phyloP scores from a whole-genome alignment of 2,329 filamentous ascomycete genomes.

The Penicillium sp. region DNA sequence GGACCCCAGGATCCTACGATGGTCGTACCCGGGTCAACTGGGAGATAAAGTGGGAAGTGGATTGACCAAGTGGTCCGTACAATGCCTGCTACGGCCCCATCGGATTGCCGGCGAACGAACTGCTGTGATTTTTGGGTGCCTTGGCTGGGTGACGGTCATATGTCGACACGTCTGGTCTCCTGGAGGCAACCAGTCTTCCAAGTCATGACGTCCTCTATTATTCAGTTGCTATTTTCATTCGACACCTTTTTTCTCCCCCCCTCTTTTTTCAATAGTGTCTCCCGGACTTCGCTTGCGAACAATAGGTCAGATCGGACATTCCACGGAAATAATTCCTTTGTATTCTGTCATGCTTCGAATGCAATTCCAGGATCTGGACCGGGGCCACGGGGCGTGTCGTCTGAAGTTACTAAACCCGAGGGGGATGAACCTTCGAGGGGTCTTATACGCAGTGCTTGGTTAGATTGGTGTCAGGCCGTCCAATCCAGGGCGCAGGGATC shows the following conservation, averaged over 20 bases:
- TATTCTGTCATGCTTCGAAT: not conserved
- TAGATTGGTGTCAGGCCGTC: conserved; percentile 9
- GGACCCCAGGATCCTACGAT: conserved; percentile 28
- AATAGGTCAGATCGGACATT: conserved; percentile 9
- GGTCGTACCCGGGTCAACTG: conserved; percentile 1
- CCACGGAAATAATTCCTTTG: not conserved
- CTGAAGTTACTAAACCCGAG: conserved; percentile 6
- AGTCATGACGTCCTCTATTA: conserved; percentile 29
- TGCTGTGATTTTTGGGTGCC: conserved; percentile 10
- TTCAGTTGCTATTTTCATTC: not conserved
- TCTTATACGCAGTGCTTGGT: not conserved
- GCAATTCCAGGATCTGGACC: conserved; percentile 5
- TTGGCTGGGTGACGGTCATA: not conserved
- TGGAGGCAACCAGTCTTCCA: conserved; percentile 23
- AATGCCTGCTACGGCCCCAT: conserved; percentile 18
- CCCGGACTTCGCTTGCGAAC: conserved; percentile 3
- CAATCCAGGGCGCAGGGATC: conserved; percentile 23
- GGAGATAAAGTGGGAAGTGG: conserved; percentile 9
- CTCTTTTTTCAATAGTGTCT: not conserved
- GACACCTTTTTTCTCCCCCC: not conserved
- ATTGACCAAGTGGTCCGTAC: conserved; percentile 6
- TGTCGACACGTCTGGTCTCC: conserved; percentile 5
- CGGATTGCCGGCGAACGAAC: conserved; percentile 20
- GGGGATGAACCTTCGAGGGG: conserved; percentile 3
- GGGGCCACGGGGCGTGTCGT: not conserved